phyloP scores from a whole-genome alignment of 1,284 basidiomycete species.

The Bondarzewia mesenterica region DNA sequence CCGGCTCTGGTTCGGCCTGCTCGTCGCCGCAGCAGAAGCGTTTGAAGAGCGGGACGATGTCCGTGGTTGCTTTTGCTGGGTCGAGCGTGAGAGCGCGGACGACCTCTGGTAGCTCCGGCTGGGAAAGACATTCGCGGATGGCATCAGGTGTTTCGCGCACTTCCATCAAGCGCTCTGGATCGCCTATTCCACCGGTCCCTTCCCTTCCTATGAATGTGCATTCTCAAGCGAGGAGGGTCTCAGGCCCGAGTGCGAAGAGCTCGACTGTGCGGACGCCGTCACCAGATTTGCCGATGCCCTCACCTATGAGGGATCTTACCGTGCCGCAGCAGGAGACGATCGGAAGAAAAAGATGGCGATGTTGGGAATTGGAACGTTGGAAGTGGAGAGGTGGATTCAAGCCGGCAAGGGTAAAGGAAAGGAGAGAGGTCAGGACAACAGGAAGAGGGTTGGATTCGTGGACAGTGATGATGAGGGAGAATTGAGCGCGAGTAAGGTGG shows the following conservation, averaged over 20 bases:
- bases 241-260: not conserved
- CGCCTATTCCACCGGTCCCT: slow-evolving; percentile 15
- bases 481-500: not conserved
- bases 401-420: slow-evolving; percentile 17
- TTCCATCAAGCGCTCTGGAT: slow-evolving; percentile 14
- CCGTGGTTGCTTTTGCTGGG: slow-evolving; percentile 6
- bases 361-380: slow-evolving; percentile 41
- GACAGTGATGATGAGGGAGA: slow-evolving; percentile 5
- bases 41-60: slow-evolving; percentile 12
- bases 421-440: slow-evolving; percentile 1
- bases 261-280: slow-evolving; percentile 35
- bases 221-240: slow-evolving; percentile 8
- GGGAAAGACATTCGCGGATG: slow-evolving; percentile 10
- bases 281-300: slow-evolving; percentile 36
- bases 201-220: slow-evolving; percentile 4
- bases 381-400: slow-evolving; percentile 39
- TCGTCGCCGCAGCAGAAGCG: slow-evolving; percentile 3
- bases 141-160: slow-evolving; percentile 10
- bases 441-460: not conserved
- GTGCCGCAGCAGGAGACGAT: slow-evolving; percentile 4
- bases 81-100: slow-evolving; percentile 9
- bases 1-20: slow-evolving; percentile 4
- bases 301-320: slow-evolving; percentile 14
- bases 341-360: slow-evolving; percentile 14
- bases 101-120: slow-evolving; percentile 17